Evolutionary conservation across 106 monocot species (phyloP), one percentile per base, ranked within the genome.

Genomic region (Dendrobium nobile): DNA sequence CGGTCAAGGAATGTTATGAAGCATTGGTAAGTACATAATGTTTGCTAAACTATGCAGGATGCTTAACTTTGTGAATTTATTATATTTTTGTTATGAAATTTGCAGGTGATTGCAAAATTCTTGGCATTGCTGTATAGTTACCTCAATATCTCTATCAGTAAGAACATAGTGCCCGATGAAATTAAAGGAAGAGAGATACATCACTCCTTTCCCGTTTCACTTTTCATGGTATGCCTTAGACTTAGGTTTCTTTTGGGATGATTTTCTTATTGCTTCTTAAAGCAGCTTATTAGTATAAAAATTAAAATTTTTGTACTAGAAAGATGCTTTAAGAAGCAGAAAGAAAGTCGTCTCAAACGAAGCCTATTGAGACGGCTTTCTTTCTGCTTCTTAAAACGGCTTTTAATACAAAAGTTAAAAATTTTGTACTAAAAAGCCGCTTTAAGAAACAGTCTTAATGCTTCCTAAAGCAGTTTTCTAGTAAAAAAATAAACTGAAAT

Each of bases 111-210:
- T 80, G 98, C 98, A 11, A 99, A 99, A 77, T 99, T 99, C 83
- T 89, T 99, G 98, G 87, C 89, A 10, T 83, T 99, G 87, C 95
- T 99, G 98, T 99, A 99, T 78, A 99, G 98, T 85, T 99, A 99
- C 75, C 84, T 99, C 84, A 99, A 99, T 77, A 99, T 99, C 75
- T 99, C 98, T 54, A 75, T 99, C 9, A 99, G 98, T 72, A 93
- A 93, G 82, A 91, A 95, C 77, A 84, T 91, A 73, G 98, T 99
- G 54, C 98, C 98, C 67, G 98, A 95, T 88, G 95, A 88, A 82
- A 90, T 99, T 79, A 99, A 99, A 85, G 95, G 98, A 73, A 89
- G 98, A 73, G 98, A 88, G 78, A 84, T 99, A 67, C 98, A 99
- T 84, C 88, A 95, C 82, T 95, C 98, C 72, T 99, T 99, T 68